Evolutionary conservation across 805 yeast species (phyloP).

Genomic region (Metschnikowia matae): DNA sequence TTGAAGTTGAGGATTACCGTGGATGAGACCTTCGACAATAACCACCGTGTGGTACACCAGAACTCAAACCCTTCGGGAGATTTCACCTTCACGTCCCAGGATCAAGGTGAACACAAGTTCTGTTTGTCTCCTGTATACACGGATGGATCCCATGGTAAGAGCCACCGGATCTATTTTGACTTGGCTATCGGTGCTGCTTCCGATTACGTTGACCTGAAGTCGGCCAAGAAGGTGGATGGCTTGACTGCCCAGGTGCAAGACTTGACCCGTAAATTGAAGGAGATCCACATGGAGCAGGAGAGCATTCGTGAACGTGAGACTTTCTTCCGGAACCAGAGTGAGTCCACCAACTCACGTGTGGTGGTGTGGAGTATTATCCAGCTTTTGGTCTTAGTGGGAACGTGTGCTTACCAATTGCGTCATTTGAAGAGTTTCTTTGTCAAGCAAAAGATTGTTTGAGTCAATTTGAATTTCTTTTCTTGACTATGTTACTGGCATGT

Average conservation of each 20-base stretch:
- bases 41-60: slow-evolving; percentile 73
- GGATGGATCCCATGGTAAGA: slow-evolving; percentile 65
- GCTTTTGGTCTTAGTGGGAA: slow-evolving; percentile 57
- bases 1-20: slow-evolving; percentile 52
- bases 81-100: slow-evolving; percentile 77
- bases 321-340: slow-evolving; percentile 71
- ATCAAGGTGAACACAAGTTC: slow-evolving; percentile 79
- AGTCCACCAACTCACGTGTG: slow-evolving; percentile 68
- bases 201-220: slow-evolving; percentile 58
- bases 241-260: slow-evolving; percentile 53
- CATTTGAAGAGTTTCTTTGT: slow-evolving; percentile 80
- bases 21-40: slow-evolving; percentile 65
- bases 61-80: slow-evolving; percentile 57
- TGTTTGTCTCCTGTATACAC: slow-evolving; percentile 60
- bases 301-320: slow-evolving; percentile 75
- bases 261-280: slow-evolving; percentile 53
- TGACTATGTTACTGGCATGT: too few relatives aligned
- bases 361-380: slow-evolving; percentile 73
- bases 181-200: slow-evolving; percentile 62
- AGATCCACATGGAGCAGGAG: slow-evolving; percentile 62
- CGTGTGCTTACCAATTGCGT: slow-evolving; percentile 72
- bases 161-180: slow-evolving; percentile 70
- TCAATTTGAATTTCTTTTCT: background rate
- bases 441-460: slow-evolving; percentile 78
- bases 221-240: slow-evolving; percentile 49